Evolutionary conservation across 768 basidiomycete genomes (phyloP).

Genomic region (Neoboletus magnificus): DNA sequence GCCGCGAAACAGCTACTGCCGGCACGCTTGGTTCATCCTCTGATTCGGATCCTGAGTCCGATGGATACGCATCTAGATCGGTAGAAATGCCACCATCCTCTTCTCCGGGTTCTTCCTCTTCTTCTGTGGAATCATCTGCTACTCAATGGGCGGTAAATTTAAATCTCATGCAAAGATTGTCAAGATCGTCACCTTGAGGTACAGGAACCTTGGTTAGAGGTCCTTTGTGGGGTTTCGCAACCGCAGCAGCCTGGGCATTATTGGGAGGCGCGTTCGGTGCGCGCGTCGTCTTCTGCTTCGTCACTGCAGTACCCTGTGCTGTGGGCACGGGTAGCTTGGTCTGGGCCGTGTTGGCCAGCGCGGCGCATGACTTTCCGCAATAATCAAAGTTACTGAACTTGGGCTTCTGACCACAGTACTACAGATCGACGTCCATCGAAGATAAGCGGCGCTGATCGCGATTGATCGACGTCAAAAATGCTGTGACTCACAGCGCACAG

Average conservation of each 20-base stretch:
- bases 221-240: constrained; percentile 15
- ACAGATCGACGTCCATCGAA: constrained; percentile 24
- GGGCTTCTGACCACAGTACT: constrained; percentile 56
- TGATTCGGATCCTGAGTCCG: constrained; percentile 25
- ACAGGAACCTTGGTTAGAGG: constrained; percentile 10
- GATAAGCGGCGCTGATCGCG: constrained; percentile 22
- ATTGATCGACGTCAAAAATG: constrained; percentile 24
- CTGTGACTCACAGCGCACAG: constrained; percentile 28
- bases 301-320: constrained; percentile 8
- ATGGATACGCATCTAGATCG: constrained; percentile 33
- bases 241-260: neutral
- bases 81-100: constrained; percentile 20
- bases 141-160: constrained; percentile 7
- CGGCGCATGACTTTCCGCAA: constrained; percentile 64
- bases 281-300: constrained; percentile 21
- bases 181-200: constrained; percentile 21
- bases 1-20: constrained; percentile 3
- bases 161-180: constrained; percentile 6
- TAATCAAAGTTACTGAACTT: constrained; percentile 59
- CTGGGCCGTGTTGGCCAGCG: constrained; percentile 37
- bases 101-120: constrained; percentile 25
- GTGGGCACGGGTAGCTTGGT: constrained; percentile 13
- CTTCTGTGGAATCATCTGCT: constrained; percentile 26
- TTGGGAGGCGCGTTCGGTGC: constrained; percentile 8
- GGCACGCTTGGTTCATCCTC: constrained; percentile 21